phyloP scores from a whole-genome alignment of 306 rosid genomes.

The Rosa multiflora region DNA sequence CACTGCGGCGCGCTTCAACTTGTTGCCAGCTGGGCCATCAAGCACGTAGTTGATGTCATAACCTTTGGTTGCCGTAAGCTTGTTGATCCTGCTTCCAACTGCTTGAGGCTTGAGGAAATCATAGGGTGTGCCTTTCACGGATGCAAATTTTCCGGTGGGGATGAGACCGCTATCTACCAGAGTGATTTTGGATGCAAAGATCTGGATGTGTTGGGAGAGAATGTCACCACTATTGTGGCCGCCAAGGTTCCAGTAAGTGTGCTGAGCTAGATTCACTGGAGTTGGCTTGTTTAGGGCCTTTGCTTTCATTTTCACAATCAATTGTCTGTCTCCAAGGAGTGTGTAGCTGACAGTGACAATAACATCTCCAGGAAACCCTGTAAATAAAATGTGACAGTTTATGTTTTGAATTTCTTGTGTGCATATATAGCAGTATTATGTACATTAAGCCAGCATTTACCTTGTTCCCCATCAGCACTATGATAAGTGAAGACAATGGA shows the following conservation, averaged over 20 bases:
- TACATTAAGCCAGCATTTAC: conserved; percentile 26
- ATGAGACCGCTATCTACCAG: conserved; percentile 52
- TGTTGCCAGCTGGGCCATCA: conserved; percentile 34
- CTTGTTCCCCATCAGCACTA: conserved; percentile 82
- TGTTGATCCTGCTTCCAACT: conserved; percentile 63
- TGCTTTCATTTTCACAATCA: conserved; percentile 59
- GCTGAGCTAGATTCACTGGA: conserved; percentile 81
- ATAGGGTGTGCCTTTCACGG: conserved; percentile 66
- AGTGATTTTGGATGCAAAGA: conserved; percentile 69
- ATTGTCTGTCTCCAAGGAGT: conserved; percentile 37
- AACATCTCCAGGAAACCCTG: conserved; percentile 92
- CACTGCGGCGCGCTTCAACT: conserved; percentile 45
- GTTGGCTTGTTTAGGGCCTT: conserved; percentile 79
- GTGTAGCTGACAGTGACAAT: conserved; percentile 55
- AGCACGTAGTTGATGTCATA: conserved; percentile 77
- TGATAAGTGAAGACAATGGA: conserved; percentile 59
- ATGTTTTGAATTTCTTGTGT: background rate
- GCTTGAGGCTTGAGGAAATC: conserved; percentile 64
- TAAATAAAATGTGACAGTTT: conserved; percentile 1
- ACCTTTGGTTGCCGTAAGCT: conserved; percentile 40
- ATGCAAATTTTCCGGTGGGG: conserved; percentile 68
- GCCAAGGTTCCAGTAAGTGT: conserved; percentile 83
- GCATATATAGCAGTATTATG: background rate
- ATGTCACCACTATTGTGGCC: conserved; percentile 74
- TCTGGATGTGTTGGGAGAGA: conserved; percentile 52